Evolutionary conservation across 1,284 basidiomycete species (phyloP), one percentile per base, ranked within the genome.

Genomic region (Moesziomyces globuligerus): DNA sequence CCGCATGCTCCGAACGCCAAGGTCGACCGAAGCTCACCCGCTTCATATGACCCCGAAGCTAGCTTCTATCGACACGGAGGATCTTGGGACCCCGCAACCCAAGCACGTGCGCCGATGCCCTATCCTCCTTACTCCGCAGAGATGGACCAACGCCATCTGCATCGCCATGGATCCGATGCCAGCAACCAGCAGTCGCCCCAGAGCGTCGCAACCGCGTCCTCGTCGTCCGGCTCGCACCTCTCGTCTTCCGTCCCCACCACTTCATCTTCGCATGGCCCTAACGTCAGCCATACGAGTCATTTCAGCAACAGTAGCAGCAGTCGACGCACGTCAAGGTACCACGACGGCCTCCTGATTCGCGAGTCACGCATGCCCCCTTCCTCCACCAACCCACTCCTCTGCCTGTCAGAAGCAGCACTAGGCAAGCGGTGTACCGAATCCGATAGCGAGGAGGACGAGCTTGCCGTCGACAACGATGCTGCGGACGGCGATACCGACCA

Each of bases 341-440:
- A 70, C 34, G 67, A 70, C 37, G 67, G 67, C 21, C 67, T 64
- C 28, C 40, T 70, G 39, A 70, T 70, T 32, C 67, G 67, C 11
- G 67, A 70, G 47, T 59, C 67, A 1, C 54, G 43, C 25, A 70
- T 70, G 67, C 67, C 67, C 11, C 67, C 67, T 23, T 70, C 67
- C 0, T 70, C 67, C 7, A 70, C 67, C 46, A 70, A 70, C 23
- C 67, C 67, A 7, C 67, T 70, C 21, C 56, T 70, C 28, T 70
- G 67, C 41, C 60, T 70, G 29, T 70, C 67, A 8, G 67, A 70
- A 49, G 67, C 67, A n/a, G 67, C 67, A 3, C 49, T 70, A 3
- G 67, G 67, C 34, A 70, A 70, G 38, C 60, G 67, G 40, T 70
- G 67, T 45, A 56, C 60, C 23, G 60, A 70, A 7, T 64, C 67